Base-by-base conservation (phyloP, 2,329 filamentous ascomycete genomes). In the Xylariales sp. region DNA sequence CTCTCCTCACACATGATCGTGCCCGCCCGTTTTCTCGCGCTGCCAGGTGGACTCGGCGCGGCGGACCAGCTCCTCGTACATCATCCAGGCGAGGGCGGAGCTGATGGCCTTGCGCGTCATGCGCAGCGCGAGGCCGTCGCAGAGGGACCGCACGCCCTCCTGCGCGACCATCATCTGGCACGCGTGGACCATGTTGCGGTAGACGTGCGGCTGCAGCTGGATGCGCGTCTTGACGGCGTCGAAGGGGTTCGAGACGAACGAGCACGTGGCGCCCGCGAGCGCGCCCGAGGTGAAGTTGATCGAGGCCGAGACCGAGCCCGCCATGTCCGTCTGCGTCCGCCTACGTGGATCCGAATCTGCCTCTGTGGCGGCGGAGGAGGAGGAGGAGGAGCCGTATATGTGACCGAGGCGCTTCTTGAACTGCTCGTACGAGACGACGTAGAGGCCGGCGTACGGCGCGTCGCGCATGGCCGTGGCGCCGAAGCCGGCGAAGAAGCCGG, bases 161-260 rank as follows among this genome's bases (percentile, higher is more conserved):
- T 97, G 91, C 1, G 82, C 80, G 3, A 98, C 79, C 91, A 99
- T 97, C 77, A 89, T 86, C 75, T 84, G 87, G 48, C 87, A 89
- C 0, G 94, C 93, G 69, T 92, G 89, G 72, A 92, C 80, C 86
- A 95, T 93, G 75, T 98, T 97, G 41, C 86, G 85, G 77, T 98
- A 99, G 65, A 88, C 86, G 6, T 84, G 84, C 3, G 96, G 96
- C 83, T 97, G 93, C 41, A 99, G 85, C 81, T 99, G 96, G 73
- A 99, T 89, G 57, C 96, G 85, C 28, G 96, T 99, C 83, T 99
- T 99, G 79, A 98, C 90, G 0, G 94, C 94, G 80, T 99, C 96
- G 76, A 98, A 98, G 0, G 96, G 96, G 79, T 99, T 99, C 8
- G 96, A 97, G 45, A 98, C 85, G 3, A 91, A 90, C 0, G 94